Base-by-base conservation (phyloP, 352 stramenopile species). In the Phytophthora gonapodyides region DNA sequence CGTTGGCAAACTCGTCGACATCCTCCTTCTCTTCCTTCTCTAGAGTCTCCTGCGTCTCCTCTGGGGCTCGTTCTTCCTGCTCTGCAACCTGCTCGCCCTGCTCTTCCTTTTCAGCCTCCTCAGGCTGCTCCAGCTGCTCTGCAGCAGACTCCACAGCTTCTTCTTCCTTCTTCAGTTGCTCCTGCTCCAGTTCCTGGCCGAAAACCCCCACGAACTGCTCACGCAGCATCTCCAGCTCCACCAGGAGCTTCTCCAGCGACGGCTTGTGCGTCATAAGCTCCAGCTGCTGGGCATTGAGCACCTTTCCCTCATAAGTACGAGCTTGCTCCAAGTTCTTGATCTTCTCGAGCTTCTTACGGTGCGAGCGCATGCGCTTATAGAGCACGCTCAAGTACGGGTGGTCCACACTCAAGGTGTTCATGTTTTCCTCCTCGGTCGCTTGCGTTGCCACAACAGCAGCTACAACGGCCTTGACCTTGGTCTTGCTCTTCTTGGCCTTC, bases 311-410 rank as follows among this genome's bases (percentile, higher is more conserved):
- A 4, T 51, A 59, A 2, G 62, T 60, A 21, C 69, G 62, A 44
- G 80, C 84, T 0, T 57, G 41, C 58, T 90, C 84, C 21, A 94
- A 59, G 16, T 61, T 54, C 48, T 79, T 84, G 64, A 94, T 92
- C 71, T 94, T 94, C 70, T 94, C 86, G 27, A 93, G 72, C 53
- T 94, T 94, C 69, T 94, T 94, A 56, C 86, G 85, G 67, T 89
- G 82, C 54, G 84, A 78, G 11, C 86, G 84, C 37, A 92, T 82
- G 38, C 84, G 80, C 61, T 94, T 94, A 76, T 94, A 76, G 53
- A 94, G 51, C 45, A 93, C 84, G 41, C 80, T 90, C 44, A 93
- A 51, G 60, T 93, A 94, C 55, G 84, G 84, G 47, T 94, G 84
- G 59, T 91, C 80, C 19, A 87, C 52, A 24, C 66, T 83, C 37